These are phyloP conservation scores for Wickerhamiella musiphila DNA, from an alignment of 805 yeast genomes.

Conservation along the genomic window DNA sequence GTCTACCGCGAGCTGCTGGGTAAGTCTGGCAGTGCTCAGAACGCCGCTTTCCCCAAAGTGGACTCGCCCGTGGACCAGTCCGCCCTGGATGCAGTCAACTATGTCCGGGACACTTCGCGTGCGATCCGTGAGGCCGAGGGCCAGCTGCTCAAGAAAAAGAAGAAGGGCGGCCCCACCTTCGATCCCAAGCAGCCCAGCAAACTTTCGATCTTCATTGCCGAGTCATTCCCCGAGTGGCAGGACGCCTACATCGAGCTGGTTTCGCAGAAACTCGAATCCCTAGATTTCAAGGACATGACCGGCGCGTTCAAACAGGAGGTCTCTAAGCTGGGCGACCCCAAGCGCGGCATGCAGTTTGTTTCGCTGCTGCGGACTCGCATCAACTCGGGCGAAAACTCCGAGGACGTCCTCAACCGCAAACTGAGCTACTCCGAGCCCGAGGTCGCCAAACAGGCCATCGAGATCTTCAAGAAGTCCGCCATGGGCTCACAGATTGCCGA, in stretches of 20 bases:
- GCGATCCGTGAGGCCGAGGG: slow-evolving; percentile 89
- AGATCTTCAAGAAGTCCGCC: slow-evolving; percentile 45
- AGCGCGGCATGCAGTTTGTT: slow-evolving; percentile 96
- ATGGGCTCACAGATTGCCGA: slow-evolving; percentile 38
- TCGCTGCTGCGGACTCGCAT: slow-evolving; percentile 71
- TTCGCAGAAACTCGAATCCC: slow-evolving; percentile 41
- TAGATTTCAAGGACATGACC: slow-evolving; percentile 20
- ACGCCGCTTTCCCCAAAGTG: slow-evolving; percentile 50
- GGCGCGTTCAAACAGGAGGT: slow-evolving; percentile 25
- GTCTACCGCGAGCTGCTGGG: slow-evolving; percentile 70
- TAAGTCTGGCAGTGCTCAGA: slow-evolving; percentile 48
- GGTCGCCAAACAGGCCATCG: slow-evolving; percentile 38
- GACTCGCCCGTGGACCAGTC: slow-evolving; percentile 38
- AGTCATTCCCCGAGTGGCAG: slow-evolving; percentile 85
- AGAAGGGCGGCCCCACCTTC: slow-evolving; percentile 57
- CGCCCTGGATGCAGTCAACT: slow-evolving; percentile 51
- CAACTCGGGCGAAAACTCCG: slow-evolving; percentile 26
- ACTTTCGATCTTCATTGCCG: slow-evolving; percentile 55
- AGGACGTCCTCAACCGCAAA: slow-evolving; percentile 81
- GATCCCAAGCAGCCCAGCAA: slow-evolving; percentile 59
- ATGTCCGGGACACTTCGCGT: slow-evolving; percentile 63
- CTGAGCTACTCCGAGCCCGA: slow-evolving; percentile 63
- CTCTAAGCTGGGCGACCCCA: slow-evolving; percentile 48
- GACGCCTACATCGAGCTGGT: slow-evolving; percentile 66
- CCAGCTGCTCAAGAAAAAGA: slow-evolving; percentile 55